Base-by-base conservation (phyloP, 768 basidiomycete species). In the Favolaschia claudopus region DNA sequence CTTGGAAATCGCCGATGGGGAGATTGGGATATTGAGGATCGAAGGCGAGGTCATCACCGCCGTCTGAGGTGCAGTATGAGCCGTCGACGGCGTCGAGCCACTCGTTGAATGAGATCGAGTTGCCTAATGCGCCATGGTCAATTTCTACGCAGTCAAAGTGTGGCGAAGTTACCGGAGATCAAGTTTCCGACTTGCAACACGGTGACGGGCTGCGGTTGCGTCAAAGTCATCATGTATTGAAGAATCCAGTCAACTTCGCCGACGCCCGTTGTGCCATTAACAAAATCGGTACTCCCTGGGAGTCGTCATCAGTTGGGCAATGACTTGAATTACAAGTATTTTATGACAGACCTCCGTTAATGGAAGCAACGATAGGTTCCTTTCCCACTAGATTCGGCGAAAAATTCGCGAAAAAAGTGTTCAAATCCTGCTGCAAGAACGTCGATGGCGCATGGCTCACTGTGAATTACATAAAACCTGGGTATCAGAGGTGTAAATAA, bases 171-270 rank as follows among this genome's bases (percentile, higher is more conserved):
- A 69, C 72, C 69, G 1, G 67, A 67, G 40, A 68, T 58, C 19
- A 63, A 33, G 45, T 72, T 71, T 6, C 75, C 76, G 37, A 70
- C 67, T 51, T 78, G 74, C 27, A 74, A 66, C 34, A 78, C 61
- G 27, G 65, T 70, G 13, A 77, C 70, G 9, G 66, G 61, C 58
- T 74, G 74, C 1, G 68, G 62, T 38, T 70, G 67, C 4, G 72
- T 68, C 49, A 84, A 69, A 3, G 73, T 58, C 79, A 83, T 81
- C 25, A 74, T 71, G 51, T 81, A 82, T 61, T 83, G 72, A 7
- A 85, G 67, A 56, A 81, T 80, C 51, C 81, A 75, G 43, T 77
- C 74, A 29, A 73, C 73, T 58, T 84, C 83, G 20, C 74, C 78
- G 52, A 79, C 76, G 52, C 56, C 57, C n/a, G n/a, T n/a, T 17